These are phyloP conservation scores for Yamadazyma songkhlaensis DNA, from an alignment of 1,139 yeast genomes.

Conservation along the genomic window DNA sequence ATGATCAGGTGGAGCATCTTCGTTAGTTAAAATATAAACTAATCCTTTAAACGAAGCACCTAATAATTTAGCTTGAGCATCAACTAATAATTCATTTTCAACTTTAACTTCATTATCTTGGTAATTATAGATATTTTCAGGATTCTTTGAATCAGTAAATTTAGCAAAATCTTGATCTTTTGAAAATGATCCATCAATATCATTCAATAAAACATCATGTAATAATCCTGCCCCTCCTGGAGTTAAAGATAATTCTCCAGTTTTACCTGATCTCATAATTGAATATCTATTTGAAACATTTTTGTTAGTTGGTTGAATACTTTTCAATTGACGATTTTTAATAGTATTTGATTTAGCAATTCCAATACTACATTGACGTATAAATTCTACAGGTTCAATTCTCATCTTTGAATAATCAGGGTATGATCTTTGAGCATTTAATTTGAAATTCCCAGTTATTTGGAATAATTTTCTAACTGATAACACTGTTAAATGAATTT, in stretches of 20 bases:
- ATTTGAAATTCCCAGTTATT: conserved; percentile 68
- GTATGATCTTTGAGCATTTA: conserved; percentile 63
- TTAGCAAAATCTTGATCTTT: conserved; percentile 37
- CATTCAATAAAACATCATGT: conserved; percentile 45
- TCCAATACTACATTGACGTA: conserved; percentile 61
- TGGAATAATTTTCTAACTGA: conserved; percentile 44
- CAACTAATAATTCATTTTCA: conserved; percentile 48
- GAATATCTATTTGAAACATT: conserved; percentile 49
- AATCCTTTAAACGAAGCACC: conserved; percentile 83
- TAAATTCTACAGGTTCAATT: conserved; percentile 62
- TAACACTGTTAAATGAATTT: conserved; percentile 48
- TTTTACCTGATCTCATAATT: conserved; percentile 55
- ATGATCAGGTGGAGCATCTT: conserved; percentile 63
- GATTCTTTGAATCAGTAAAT: conserved; percentile 22
- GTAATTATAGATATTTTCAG: conserved; percentile 11
- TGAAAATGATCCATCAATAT: conserved; percentile 43
- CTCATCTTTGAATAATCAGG: conserved; percentile 65
- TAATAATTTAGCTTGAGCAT: conserved; percentile 50
- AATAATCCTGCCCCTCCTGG: conserved; percentile 57
- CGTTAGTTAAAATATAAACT: conserved; percentile 71
- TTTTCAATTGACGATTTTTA: conserved; percentile 20
- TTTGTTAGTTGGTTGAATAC: conserved; percentile 12
- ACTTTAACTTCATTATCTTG: conserved; percentile 19
- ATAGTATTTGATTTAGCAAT: conserved; percentile 46
- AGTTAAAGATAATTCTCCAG: conserved; percentile 52